Percentiles rank a stretch among this genome's conserved stretches.
Evolutionary conservation across 169 alveolate species (phyloP).

Genomic region (Plasmodium vivax): DNA sequence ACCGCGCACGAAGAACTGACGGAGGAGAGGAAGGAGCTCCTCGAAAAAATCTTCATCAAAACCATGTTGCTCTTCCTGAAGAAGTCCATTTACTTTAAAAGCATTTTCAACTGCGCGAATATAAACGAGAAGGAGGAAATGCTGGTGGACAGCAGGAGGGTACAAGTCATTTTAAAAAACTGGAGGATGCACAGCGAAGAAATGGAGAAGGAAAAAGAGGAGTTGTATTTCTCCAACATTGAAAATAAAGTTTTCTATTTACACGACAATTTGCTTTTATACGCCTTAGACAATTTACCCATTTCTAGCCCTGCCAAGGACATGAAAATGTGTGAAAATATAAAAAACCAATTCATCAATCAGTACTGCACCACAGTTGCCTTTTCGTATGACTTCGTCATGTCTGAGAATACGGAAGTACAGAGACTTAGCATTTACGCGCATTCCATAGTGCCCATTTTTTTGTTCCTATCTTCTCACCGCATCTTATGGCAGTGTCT

Average conservation of each 20-base stretch:
- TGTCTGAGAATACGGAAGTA: constrained; percentile 16
- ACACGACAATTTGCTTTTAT: constrained; percentile 73
- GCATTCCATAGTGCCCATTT: constrained; percentile 44
- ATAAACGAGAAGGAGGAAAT: constrained; percentile 72
- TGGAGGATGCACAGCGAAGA: constrained; percentile 51
- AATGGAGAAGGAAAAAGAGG: constrained; percentile 8
- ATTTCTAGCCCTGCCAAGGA: constrained; percentile 55
- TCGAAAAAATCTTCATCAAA: constrained; percentile 33
- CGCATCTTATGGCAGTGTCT: constrained; percentile 55
- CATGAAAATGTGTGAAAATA: constrained; percentile 64
- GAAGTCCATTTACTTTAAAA: constrained; percentile 73
- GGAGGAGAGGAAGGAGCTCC: constrained; percentile 41
- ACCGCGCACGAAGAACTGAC: neutral
- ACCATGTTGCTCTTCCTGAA: constrained; percentile 60
- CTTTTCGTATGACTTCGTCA: constrained; percentile 24
- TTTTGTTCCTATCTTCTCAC: constrained; percentile 71
- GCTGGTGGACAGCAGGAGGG: constrained; percentile 58
- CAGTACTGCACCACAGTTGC: constrained; percentile 4
- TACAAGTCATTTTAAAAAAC: constrained; percentile 43
- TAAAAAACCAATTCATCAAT: constrained; percentile 47
- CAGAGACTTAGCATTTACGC: constrained; percentile 63
- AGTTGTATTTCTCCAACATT: constrained; percentile 15
- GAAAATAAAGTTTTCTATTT: constrained; percentile 69
- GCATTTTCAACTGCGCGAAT: constrained; percentile 68
- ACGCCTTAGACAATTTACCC: constrained; percentile 33